phyloP scores from a whole-genome alignment of 768 basidiomycete species.

The Leccinellum luteum region DNA sequence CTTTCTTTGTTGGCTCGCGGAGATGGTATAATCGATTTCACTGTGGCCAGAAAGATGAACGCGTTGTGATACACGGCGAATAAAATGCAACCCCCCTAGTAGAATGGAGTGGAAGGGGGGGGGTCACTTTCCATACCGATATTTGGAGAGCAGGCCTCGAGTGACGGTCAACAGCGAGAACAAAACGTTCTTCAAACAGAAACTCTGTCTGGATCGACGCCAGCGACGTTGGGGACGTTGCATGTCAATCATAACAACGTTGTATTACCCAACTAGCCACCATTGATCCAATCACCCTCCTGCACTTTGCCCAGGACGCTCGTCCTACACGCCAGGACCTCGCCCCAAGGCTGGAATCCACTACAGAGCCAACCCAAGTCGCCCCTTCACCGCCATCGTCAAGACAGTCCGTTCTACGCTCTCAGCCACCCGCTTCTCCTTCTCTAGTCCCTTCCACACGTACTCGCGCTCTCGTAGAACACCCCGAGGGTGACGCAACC shows the following conservation, averaged over 20 bases:
- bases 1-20: constrained; percentile 8
- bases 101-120: constrained; percentile 16
- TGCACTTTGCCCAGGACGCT: constrained; percentile 56
- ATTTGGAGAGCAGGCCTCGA: constrained; percentile 19
- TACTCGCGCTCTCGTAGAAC: constrained; percentile 60
- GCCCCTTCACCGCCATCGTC: constrained; percentile 29
- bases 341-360: constrained; percentile 48
- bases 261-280: constrained; percentile 34
- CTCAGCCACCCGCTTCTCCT: constrained; percentile 35
- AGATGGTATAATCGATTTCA: constrained; percentile 17
- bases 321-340: constrained; percentile 40
- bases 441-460: constrained; percentile 67
- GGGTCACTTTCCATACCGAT: constrained; percentile 27
- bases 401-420: constrained; percentile 25
- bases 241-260: constrained; percentile 24
- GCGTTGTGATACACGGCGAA: constrained; percentile 13
- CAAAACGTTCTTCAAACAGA: constrained; percentile 18
- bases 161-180: constrained; percentile 24
- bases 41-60: constrained; percentile 8
- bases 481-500: constrained; percentile 37
- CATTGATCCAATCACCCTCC: constrained; percentile 68
- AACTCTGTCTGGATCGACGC: constrained; percentile 16
- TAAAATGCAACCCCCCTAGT: constrained; percentile 18
- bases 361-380: constrained; percentile 30
- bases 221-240: constrained; percentile 24